Evolutionary conservation across 352 stramenopile species (phyloP).

Genomic region (Pythium graminicola): DNA sequence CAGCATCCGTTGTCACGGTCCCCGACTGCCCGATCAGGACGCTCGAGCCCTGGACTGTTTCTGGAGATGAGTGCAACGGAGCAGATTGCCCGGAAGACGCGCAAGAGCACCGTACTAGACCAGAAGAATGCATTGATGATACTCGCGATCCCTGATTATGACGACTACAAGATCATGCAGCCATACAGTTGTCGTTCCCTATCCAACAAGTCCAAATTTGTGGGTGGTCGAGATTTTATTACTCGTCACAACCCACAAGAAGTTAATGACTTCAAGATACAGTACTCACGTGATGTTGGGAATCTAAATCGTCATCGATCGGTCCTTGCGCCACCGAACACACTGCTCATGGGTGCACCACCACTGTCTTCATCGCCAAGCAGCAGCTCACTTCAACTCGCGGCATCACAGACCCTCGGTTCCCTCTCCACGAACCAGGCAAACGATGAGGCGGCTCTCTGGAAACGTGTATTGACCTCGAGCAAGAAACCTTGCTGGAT

Average conservation of each 20-base stretch:
- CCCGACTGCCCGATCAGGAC: slow-evolving; percentile 21
- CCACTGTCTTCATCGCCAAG: not conserved
- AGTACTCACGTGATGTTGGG: slow-evolving; percentile 62
- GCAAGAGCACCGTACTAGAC: slow-evolving; percentile 64
- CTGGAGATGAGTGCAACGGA: slow-evolving; percentile 60
- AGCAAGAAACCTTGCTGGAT: slow-evolving; percentile 61
- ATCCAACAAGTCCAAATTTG: slow-evolving; percentile 53
- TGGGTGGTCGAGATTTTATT: slow-evolving; percentile 60
- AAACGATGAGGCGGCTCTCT: slow-evolving; percentile 28
- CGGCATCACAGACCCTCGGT: slow-evolving; percentile 17
- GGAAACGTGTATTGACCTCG: slow-evolving; percentile 40
- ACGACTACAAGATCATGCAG: slow-evolving; percentile 71
- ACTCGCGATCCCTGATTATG: slow-evolving; percentile 69
- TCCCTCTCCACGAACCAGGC: slow-evolving; percentile 11
- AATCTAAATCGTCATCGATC: slow-evolving; percentile 61
- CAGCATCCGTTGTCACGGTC: slow-evolving; percentile 14
- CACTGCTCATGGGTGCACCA: slow-evolving; percentile 18
- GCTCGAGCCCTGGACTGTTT: slow-evolving; percentile 19
- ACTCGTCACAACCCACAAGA: slow-evolving; percentile 68
- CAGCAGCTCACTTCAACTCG: slow-evolving; percentile 24
- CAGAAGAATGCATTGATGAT: slow-evolving; percentile 63
- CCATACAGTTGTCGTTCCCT: slow-evolving; percentile 67
- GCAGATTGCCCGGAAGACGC: slow-evolving; percentile 56
- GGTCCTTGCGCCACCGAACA: slow-evolving; percentile 42
- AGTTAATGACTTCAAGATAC: slow-evolving; percentile 68